Conservation (phyloP, 2,329 filamentous ascomycete species). For the Fusarium goolgardi region DNA sequence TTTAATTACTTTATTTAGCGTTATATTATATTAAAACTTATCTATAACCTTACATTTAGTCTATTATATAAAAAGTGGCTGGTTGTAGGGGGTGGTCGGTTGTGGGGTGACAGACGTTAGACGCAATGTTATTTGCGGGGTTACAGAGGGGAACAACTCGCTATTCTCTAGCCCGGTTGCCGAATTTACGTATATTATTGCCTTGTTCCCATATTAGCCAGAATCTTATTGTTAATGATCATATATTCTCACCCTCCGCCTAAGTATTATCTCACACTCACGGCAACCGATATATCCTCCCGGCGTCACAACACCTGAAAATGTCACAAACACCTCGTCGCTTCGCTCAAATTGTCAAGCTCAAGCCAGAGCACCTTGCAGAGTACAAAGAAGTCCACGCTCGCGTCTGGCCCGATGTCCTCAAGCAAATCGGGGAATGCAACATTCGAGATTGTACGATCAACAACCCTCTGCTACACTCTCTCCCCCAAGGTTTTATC, state of each 20-base stretch:
- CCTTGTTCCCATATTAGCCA: neutral
- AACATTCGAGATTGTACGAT: constrained; percentile 77
- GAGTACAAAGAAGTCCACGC: constrained; percentile 81
- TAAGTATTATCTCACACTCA: neutral
- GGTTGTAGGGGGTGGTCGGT: no score
- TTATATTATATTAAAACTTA: no score
- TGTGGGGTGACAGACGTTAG: no score
- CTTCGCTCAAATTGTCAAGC: constrained; percentile 77
- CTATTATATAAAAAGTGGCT: no score
- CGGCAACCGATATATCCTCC: neutral
- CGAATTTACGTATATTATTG: constrained; percentile 26
- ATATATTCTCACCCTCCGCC: neutral
- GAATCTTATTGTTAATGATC: neutral
- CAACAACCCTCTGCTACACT: neutral
- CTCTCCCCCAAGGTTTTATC: neutral
- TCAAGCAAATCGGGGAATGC: constrained; percentile 79
- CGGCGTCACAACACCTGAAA: no score
- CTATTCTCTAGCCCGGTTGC: constrained; percentile 37
- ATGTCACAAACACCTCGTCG: constrained; percentile 60
- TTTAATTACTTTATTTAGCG: no score
- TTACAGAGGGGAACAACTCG: constrained; percentile 24
- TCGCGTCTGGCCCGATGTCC: constrained; percentile 80
- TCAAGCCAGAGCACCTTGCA: constrained; percentile 73
- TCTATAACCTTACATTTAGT: no score
- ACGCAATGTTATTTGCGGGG: constrained; percentile 30